Evolutionary conservation across 257 asterid genomes (phyloP), one percentile per base, ranked within the genome.

Genomic region (Solanum peruvianum): DNA sequence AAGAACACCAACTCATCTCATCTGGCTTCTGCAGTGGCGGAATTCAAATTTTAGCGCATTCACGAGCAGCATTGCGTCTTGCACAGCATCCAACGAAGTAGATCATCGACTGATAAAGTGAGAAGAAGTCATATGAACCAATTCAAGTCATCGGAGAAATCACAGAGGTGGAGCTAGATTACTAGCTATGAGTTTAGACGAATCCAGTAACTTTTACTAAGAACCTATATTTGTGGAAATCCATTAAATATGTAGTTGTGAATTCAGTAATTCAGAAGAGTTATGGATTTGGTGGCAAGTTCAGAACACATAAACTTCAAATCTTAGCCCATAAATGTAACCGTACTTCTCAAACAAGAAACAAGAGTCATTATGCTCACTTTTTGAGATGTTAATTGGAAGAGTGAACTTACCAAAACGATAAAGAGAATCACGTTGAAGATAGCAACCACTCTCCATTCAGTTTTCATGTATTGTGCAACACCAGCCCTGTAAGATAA

Each of bases 1-100:
- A 49, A 80, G 29, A 80, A 47, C 11, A 80, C 18, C 27, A 80
- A 29, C 20, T 47, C 67, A 49, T 47, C 29, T 45, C 70, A 11
- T 62, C 39, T 27, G 66, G 45, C 29, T 49, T 80, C 27, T 27
- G 27, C 85, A 80, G 44, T 8, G 56, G 27, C 9, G 3, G 29
- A 39, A 47, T 23, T 93, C 89, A 96, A 89, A 88, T 91, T 91
- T 96, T 95, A 7, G 91, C 89, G 85, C 29, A 86, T 83, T 88
- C 89, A 69, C 90, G 85, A 11, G 95, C 93, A 71, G 98, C 99
- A 91, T 91, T 92, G 87, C 98, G 90, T 87, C 99, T 92, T 31
- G 99, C 98, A 41, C 98, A 96, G 89, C 98, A 96, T 83, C 98
- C 99, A 29, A 96, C 98, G 15, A 95, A 94, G 94, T 96, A 94